A percentile compares a stretch with the other conserved stretches of the same genome.
Conservation (phyloP, 768 basidiomycete species). For the Ramaria rubella region DNA sequence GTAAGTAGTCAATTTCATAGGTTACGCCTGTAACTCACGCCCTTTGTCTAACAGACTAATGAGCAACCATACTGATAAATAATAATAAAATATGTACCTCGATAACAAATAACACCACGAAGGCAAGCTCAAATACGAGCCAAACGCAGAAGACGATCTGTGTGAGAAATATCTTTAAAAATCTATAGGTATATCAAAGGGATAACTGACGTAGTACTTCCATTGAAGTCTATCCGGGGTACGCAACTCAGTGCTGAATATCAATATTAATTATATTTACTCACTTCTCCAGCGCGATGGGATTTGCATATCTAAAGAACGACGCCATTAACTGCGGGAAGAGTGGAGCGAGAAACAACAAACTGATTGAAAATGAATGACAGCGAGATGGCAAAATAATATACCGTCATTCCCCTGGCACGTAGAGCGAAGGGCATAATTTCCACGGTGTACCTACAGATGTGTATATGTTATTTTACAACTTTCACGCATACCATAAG, state of each 20-base stretch:
- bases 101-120: constrained; percentile 2
- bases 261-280: not conserved
- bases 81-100: constrained; percentile 2
- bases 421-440: constrained; percentile 36
- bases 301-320: constrained; percentile 27
- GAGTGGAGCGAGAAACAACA: constrained; percentile 16
- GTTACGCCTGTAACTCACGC: not conserved
- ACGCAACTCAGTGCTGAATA: not conserved
- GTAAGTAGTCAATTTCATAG: not conserved
- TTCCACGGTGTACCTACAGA: constrained; percentile 33
- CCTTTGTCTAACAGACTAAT: not conserved
- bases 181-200: not conserved
- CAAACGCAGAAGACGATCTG: constrained; percentile 8
- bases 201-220: constrained; percentile 12
- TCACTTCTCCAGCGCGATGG: constrained; percentile 27
- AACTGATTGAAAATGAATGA: constrained; percentile 40
- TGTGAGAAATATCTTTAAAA: constrained; percentile 9
- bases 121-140: constrained; percentile 8
- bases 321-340: not conserved
- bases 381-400: constrained; percentile 34
- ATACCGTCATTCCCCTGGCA: constrained; percentile 35
- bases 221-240: not conserved
- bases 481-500: not conserved
- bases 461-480: not conserved
- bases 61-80: not conserved